Percentiles rank a stretch among this genome's conserved stretches.
Conservation (phyloP, 1,284 basidiomycete species). For the Malassezia restricta region DNA sequence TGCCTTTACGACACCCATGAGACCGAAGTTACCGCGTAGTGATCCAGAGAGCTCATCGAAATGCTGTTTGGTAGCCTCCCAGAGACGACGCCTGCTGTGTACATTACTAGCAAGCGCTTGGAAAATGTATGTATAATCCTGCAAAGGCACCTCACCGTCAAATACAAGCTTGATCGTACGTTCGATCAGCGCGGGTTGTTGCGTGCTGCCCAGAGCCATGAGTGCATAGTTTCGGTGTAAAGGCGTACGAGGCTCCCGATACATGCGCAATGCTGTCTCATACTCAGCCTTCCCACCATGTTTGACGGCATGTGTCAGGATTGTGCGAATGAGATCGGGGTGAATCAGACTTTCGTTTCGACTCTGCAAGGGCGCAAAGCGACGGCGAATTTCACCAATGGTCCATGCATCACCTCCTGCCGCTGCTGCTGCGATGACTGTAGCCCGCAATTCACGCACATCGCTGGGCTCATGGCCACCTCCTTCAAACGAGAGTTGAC, state of each 20-base stretch:
- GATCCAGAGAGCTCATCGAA: conserved; percentile 50
- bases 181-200: conserved; percentile 34
- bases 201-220: conserved; percentile 39
- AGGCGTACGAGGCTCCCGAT: conserved; percentile 54
- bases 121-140: conserved; percentile 46
- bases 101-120: conserved; percentile 38
- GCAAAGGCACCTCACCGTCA: conserved; percentile 45
- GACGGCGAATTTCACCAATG: conserved; percentile 55
- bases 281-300: conserved; percentile 68
- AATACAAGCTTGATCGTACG: conserved; percentile 43
- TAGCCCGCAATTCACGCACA: conserved; percentile 62
- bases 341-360: conserved; percentile 70
- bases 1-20: conserved; percentile 47
- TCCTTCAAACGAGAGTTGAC: conserved; percentile 69
- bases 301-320: conserved; percentile 51
- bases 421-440: conserved; percentile 57
- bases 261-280: conserved; percentile 52
- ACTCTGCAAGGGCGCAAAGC: conserved; percentile 64
- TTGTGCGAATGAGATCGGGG: conserved; percentile 39
- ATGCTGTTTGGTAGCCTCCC: conserved; percentile 44
- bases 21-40: conserved; percentile 51
- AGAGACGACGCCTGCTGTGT: conserved; percentile 38
- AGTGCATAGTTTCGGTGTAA: conserved; percentile 47
- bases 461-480: conserved; percentile 60
- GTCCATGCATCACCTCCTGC: conserved; percentile 48